Evolutionary conservation across 1,284 basidiomycete species (phyloP).

Genomic region (Garcileccinum viscosum): DNA sequence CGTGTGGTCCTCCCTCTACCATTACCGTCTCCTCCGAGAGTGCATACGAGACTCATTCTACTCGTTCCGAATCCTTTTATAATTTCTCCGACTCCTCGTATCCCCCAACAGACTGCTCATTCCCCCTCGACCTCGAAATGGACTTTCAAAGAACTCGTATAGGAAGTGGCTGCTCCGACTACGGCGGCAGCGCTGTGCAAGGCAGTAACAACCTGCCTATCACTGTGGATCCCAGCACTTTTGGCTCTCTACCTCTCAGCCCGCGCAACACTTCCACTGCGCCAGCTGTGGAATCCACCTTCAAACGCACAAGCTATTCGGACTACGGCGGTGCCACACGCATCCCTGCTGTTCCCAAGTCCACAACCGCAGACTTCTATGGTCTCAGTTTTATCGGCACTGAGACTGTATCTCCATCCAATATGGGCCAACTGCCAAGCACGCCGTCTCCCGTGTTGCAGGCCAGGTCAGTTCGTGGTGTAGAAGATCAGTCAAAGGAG

Average conservation of each 20-base stretch:
- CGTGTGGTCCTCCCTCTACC: slow-evolving; percentile 74
- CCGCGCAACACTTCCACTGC: slow-evolving; percentile 60
- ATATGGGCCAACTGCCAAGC: slow-evolving; percentile 56
- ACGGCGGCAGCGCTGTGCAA: slow-evolving; percentile 48
- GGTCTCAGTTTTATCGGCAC: slow-evolving; percentile 46
- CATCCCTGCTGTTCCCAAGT: slow-evolving; percentile 44
- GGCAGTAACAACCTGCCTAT: slow-evolving; percentile 47
- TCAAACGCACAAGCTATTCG: slow-evolving; percentile 61
- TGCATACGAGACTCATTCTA: slow-evolving; percentile 70
- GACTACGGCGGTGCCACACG: slow-evolving; percentile 64
- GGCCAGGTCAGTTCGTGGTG: slow-evolving; percentile 42
- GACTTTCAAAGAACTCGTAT: slow-evolving; percentile 70
- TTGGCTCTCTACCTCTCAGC: slow-evolving; percentile 63
- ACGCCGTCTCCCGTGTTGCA: slow-evolving; percentile 50
- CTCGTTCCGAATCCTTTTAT: slow-evolving; percentile 71
- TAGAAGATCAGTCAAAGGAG: slow-evolving; percentile 51
- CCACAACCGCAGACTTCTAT: slow-evolving; percentile 64
- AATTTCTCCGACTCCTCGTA: slow-evolving; percentile 62
- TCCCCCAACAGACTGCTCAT: slow-evolving; percentile 57
- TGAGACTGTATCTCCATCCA: slow-evolving; percentile 59
- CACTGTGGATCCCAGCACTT: slow-evolving; percentile 58
- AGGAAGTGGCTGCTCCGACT: slow-evolving; percentile 57
- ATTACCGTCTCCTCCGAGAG: slow-evolving; percentile 82
- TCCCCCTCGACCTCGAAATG: slow-evolving; percentile 70
- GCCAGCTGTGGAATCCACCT: slow-evolving; percentile 39